phyloP scores from a whole-genome alignment of 2,329 filamentous ascomycete species.

The Thielaviopsis musarum region DNA sequence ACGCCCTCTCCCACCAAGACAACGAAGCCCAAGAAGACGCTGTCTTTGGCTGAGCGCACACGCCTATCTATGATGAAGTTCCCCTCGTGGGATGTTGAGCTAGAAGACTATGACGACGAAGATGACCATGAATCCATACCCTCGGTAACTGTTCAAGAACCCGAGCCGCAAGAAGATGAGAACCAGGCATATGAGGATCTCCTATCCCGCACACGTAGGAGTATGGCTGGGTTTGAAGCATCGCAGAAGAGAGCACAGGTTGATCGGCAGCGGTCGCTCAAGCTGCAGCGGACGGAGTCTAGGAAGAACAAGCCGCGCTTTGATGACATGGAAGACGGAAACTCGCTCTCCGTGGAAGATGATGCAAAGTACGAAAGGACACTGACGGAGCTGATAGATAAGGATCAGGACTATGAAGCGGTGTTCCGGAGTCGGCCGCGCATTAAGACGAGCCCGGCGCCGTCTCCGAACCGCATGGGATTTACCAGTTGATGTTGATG shows the following conservation, averaged over 20 bases:
- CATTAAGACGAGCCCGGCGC: conserved; percentile 57
- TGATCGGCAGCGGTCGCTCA: conserved; percentile 33
- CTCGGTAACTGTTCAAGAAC: conserved; percentile 12
- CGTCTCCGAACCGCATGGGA: conserved; percentile 23
- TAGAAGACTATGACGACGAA: conserved; percentile 18
- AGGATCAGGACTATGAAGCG: conserved; percentile 57
- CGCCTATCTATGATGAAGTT: conserved; percentile 60
- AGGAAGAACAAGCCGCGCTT: conserved; percentile 23
- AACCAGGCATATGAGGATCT: conserved; percentile 29
- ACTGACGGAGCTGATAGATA: conserved; percentile 50
- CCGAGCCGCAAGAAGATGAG: conserved; percentile 8
- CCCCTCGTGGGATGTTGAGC: conserved; percentile 19
- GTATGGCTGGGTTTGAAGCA: conserved; percentile 46
- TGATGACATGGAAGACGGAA: conserved; percentile 27
- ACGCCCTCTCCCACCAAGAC: conserved; percentile 41
- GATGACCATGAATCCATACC: conserved; percentile 15
- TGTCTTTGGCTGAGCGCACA: conserved; percentile 62
- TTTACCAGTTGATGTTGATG: neutral
- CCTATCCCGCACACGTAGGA: conserved; percentile 38
- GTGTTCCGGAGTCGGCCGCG: conserved; percentile 75
- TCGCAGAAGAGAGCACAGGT: conserved; percentile 43
- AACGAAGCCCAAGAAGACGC: conserved; percentile 31
- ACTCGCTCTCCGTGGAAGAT: conserved; percentile 14
- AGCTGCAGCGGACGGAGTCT: conserved; percentile 2
- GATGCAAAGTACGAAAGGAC: conserved; percentile 22